Base-by-base conservation (phyloP, 768 basidiomycete genomes). In the Hypsizygus marmoreus region DNA sequence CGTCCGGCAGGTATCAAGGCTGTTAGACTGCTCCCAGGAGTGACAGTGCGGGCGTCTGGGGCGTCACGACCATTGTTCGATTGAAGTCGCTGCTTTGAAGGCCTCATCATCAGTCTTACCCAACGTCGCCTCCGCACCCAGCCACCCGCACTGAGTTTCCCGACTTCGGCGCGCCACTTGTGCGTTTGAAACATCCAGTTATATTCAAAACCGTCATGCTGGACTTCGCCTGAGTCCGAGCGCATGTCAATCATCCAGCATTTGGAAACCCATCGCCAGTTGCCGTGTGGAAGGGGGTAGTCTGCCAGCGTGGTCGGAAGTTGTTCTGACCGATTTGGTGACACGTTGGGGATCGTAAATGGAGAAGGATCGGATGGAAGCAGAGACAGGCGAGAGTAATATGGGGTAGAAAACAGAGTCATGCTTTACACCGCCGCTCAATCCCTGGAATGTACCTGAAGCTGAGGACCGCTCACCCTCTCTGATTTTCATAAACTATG, bases 161-260 rank as follows among this genome's bases (percentile, higher is more conserved):
- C 86, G 1, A 82, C 72, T 40, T 76, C 67, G 0, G 86, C 68
- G 13, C 79, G 75, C 90, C 90, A 93, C 37, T 81, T 64, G 38
- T 77, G 74, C 25, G 68, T 63, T 13, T 86, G 79, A 54, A 92
- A 93, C 49, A 71, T 61, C 80, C 85, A 89, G 60, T 90, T 91
- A 66, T 91, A 92, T 64, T 92, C 87, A 55, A 90, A 92, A 40
- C 89, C 89, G 54, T 91, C 88, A 53, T 86, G 77, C 54, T 90
- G 86, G 2, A 90, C 84, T 55, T 85, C 78, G 40, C 87, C 86
- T 17, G 70, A 69, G 54, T 87, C 81, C 22, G 81, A 79, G 31
- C 85, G 86, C 89, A 92, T 91, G 68, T 92, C 90, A 47, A 91
- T 80, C 86, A 91, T 87, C 89, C 89, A 92, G 6, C 77, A 65